Conservation (phyloP, 768 basidiomycete genomes). For the Gloeostereum incarnatum region DNA sequence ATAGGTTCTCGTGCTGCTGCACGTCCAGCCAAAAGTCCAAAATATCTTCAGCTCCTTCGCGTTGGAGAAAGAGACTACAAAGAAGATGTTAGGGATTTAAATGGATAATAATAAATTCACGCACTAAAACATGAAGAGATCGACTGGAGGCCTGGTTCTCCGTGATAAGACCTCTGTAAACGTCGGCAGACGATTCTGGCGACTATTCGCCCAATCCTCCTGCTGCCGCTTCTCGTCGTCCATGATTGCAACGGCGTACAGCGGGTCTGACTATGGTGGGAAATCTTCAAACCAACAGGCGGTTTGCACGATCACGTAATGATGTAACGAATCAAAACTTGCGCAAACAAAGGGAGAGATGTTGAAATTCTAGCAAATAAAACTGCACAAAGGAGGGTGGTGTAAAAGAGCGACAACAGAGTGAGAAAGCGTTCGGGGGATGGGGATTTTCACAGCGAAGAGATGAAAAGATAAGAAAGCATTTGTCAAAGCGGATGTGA, state of each 20-base stretch:
- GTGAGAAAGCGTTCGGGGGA: no score
- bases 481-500: not conserved
- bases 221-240: conserved; percentile 54
- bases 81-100: conserved; percentile 6
- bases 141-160: conserved; percentile 88
- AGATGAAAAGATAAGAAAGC: no score
- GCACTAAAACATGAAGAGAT: conserved; percentile 98
- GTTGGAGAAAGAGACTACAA: conserved; percentile 83
- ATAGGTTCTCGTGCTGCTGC: conserved; percentile 98
- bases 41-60: conserved; percentile 93
- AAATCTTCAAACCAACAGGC: conserved; percentile 10
- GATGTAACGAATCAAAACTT: no score
- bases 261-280: not conserved
- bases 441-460: no score
- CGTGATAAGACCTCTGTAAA: conserved; percentile 88
- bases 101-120: conserved; percentile 22
- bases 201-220: conserved; percentile 66
- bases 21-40: conserved; percentile 99
- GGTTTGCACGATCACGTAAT: no score
- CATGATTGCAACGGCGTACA: no score
- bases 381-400: no score
- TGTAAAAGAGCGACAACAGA: no score
- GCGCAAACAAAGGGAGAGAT: no score
- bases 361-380: no score
- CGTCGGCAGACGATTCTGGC: conserved; percentile 74